phyloP scores from a whole-genome alignment of 345 rosid species.

The Dimocarpus longan region DNA sequence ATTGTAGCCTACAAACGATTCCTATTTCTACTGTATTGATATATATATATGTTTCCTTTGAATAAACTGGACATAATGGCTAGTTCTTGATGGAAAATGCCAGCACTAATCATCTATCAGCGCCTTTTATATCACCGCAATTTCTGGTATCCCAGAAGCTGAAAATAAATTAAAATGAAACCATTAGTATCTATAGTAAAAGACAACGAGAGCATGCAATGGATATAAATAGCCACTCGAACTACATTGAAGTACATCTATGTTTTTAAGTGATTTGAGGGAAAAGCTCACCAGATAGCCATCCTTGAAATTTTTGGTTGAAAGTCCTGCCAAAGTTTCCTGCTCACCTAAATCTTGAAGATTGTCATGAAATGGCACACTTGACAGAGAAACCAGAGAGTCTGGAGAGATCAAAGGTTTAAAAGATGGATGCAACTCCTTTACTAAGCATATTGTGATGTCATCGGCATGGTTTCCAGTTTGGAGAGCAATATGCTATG shows the following conservation, averaged over 20 bases:
- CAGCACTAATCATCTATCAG: constrained; percentile 1
- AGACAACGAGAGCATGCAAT: background rate
- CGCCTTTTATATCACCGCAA: constrained; percentile 6
- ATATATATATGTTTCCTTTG: constrained; percentile 13
- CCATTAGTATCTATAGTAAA: background rate
- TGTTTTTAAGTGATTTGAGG: background rate
- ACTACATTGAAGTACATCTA: background rate
- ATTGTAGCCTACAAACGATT: constrained; percentile 11
- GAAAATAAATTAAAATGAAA: constrained; percentile 14
- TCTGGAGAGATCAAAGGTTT: constrained; percentile 20
- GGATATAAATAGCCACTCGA: background rate
- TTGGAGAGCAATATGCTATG: constrained; percentile 52
- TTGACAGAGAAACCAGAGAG: constrained; percentile 5
- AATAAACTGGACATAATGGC: background rate
- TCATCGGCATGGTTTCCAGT: constrained; percentile 45
- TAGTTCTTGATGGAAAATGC: constrained; percentile 9
- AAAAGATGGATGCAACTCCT: constrained; percentile 32
- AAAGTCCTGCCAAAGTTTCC: constrained; percentile 44
- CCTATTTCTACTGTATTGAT: background rate
- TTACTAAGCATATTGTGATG: constrained; percentile 43
- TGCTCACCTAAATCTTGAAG: constrained; percentile 41
- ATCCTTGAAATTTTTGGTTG: constrained; percentile 22
- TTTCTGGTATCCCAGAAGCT: constrained; percentile 50
- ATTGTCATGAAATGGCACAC: constrained; percentile 30
- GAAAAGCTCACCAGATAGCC: constrained; percentile 44